Base-by-base conservation (phyloP, 2,329 filamentous ascomycete genomes). In the Microsporum audouinii region DNA sequence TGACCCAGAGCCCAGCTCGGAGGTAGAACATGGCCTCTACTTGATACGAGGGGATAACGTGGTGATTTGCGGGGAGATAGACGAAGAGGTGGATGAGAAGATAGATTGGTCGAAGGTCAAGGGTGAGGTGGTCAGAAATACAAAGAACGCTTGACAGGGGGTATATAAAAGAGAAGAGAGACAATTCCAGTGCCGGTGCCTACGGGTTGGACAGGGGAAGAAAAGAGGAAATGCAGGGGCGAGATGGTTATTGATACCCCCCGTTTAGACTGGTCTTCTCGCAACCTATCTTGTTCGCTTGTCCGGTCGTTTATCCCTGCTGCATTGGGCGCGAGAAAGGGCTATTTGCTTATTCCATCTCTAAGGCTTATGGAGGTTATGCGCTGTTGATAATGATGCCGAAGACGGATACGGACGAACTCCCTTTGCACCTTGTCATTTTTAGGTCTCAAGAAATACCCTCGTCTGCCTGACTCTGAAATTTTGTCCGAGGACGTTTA, bases 31-130 rank as follows among this genome's bases (percentile, higher is more conserved):
- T 64, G 94, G 94, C 1, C 77, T 97, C 4, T 97, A 96, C 73
- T 82, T 99, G 62, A 88, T 99, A 61, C 84, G 94, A 63, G 94
- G 94, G 59, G 94, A 99, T 73, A 96, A 95, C 70, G 92, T 99
- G 56, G 91, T 91, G 64, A 81, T 95, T 14, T 88, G 94, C 62
- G 94, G 94, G 1, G 79, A 95, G 61, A 86, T 99, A 36, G 91
- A 99, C 73, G 91, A 96, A 75, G 82, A 88, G 67, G 78, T 97
- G 62, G 94, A 99, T 76, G 82, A 81, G 43, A 91, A 87, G 68
- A 97, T 99, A 71, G 87, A 96, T 76, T 99, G 94, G 94, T 81
- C 82, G 23, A 86, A 95, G 73, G 94, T 99, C 43, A 87, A 88
- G 71, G 92, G 92, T 3, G 84, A 86, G 62, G 84, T 88, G 34